Percentiles rank a stretch among this genome's conserved stretches.
These are phyloP conservation scores for Picea mariana DNA, from an alignment of 83 land plant genomes.

Conservation along the genomic window DNA sequence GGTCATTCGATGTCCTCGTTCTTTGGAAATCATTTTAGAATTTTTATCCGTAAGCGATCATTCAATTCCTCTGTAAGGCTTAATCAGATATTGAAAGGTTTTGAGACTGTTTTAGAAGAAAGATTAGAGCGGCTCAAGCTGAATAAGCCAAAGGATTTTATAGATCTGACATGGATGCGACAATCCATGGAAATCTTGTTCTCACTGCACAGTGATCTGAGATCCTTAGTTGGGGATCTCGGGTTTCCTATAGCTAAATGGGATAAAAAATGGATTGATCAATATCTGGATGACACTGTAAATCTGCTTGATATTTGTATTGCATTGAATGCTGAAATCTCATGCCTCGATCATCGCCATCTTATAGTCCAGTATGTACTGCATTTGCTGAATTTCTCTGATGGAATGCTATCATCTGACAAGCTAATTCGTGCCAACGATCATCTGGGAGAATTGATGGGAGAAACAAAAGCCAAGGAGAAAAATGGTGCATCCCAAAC, in stretches of 20 bases:
- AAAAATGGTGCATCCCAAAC: too few species aligned
- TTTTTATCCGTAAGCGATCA: conserved; percentile 33
- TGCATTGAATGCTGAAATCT: conserved; percentile 58
- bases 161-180: conserved; percentile 66
- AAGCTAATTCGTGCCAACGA: neutral
- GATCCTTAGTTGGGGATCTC: conserved; percentile 53
- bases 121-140: conserved; percentile 42
- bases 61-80: conserved; percentile 19
- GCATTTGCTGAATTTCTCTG: conserved; percentile 34
- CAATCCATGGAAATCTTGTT: conserved; percentile 46
- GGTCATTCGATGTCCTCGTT: conserved; percentile 40
- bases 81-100: conserved; percentile 20
- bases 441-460: too few species aligned
- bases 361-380: conserved; percentile 52
- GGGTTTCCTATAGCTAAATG: conserved; percentile 64
- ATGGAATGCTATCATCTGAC: conserved; percentile 17
- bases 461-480: too few species aligned
- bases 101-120: conserved; percentile 45
- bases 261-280: conserved; percentile 81
- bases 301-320: conserved; percentile 76
- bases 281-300: conserved; percentile 66
- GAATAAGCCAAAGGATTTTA: conserved; percentile 24
- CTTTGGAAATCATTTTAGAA: conserved; percentile 62
- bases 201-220: conserved; percentile 47
- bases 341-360: conserved; percentile 54